A percentile compares a stretch with the other conserved stretches of the same genome.
phyloP scores from a whole-genome alignment of 2,329 filamentous ascomycete species.

The Paracoccidioides lutzii region DNA sequence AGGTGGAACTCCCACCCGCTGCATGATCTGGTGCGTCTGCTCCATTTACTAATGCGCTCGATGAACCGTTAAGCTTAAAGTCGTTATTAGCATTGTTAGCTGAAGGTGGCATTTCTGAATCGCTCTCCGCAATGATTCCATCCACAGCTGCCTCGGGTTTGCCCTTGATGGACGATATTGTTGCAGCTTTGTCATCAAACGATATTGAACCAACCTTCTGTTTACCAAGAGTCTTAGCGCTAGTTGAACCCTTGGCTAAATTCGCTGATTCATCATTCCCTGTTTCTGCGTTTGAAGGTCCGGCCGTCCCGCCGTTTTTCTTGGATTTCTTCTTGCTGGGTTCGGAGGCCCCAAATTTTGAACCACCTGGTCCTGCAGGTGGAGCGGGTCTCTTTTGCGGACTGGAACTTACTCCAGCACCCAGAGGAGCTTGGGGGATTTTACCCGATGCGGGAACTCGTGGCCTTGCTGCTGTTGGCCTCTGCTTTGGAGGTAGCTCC shows the following conservation, averaged over 20 bases:
- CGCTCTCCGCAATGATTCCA: neutral
- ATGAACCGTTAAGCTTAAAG: conserved; percentile 22
- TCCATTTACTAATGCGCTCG: conserved; percentile 43
- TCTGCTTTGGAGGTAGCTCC: conserved; percentile 84
- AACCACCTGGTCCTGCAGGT: conserved; percentile 13
- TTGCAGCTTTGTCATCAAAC: conserved; percentile 7
- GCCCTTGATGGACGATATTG: conserved; percentile 8
- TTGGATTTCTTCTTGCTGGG: conserved; percentile 33
- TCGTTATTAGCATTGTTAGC: conserved; percentile 9
- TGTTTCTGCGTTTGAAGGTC: conserved; percentile 23
- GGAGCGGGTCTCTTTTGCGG: conserved; percentile 31
- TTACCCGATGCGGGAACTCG: conserved; percentile 36
- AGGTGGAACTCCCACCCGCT: conserved; percentile 16
- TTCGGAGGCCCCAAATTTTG: conserved; percentile 20
- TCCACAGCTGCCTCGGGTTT: conserved; percentile 4
- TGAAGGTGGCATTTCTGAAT: conserved; percentile 3
- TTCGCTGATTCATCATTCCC: conserved; percentile 26
- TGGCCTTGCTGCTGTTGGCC: conserved; percentile 35
- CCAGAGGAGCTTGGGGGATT: conserved; percentile 24
- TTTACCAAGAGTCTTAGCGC: conserved; percentile 40
- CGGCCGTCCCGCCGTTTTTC: conserved; percentile 25
- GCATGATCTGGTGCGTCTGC: conserved; percentile 43
- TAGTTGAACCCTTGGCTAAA: conserved; percentile 9
- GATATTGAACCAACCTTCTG: conserved; percentile 26
- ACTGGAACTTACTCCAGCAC: conserved; percentile 22